Conservation (phyloP, 257 asterid genomes). For the Ehretia macrophylla region DNA sequence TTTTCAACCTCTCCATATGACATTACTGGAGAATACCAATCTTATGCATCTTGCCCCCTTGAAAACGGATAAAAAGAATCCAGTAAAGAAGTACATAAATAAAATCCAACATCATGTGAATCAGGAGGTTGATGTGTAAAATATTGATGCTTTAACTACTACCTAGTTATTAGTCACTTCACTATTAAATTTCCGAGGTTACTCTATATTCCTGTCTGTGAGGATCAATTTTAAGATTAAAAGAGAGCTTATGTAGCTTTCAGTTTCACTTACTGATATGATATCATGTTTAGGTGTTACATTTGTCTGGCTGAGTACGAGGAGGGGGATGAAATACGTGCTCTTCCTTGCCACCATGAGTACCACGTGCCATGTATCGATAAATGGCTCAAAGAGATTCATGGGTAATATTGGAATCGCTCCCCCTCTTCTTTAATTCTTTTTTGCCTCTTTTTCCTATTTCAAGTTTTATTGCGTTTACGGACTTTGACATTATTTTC, state of each 20-base stretch:
- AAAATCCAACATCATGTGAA: too few species aligned
- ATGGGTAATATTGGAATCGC: slow-evolving; percentile 46
- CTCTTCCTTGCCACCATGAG: slow-evolving; percentile 88
- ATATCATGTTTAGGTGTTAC: slow-evolving; percentile 57
- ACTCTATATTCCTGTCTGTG: too few species aligned
- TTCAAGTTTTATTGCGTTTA: neutral
- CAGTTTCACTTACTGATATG: slow-evolving; percentile 1
- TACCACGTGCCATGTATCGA: slow-evolving; percentile 74
- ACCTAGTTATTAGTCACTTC: too few species aligned
- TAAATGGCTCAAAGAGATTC: slow-evolving; percentile 95
- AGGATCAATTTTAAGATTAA: too few species aligned
- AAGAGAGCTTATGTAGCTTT: neutral
- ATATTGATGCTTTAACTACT: too few species aligned
- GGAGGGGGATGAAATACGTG: slow-evolving; percentile 75
- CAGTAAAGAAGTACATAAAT: too few species aligned
- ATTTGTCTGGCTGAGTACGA: slow-evolving; percentile 87
- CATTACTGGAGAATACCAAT: neutral
- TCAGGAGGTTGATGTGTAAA: too few species aligned
- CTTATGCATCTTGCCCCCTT: neutral
- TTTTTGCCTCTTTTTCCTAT: neutral
- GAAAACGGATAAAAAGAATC: too few species aligned
- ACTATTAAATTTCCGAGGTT: too few species aligned
- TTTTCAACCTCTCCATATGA: neutral
- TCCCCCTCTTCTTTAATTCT: slow-evolving; percentile 2
- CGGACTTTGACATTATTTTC: neutral